Evolutionary conservation across 225 moss, liverwort and hornwort genomes (phyloP).

Genomic region (Antitrichia curtipendula): DNA sequence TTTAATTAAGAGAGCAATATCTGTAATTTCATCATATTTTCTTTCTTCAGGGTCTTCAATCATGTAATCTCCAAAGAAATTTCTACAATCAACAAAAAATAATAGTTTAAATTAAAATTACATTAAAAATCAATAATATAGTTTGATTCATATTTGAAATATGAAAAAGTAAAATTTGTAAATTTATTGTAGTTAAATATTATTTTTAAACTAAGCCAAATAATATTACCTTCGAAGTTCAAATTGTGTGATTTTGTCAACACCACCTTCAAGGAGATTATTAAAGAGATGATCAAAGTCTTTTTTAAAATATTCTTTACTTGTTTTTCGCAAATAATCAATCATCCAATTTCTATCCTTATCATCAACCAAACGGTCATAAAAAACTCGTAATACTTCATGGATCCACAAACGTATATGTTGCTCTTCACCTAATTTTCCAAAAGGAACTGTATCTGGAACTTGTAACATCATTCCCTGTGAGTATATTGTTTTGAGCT

Average conservation of each 20-base stretch:
- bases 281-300: constrained; percentile 66
- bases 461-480: constrained; percentile 94
- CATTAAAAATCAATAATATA: too few relatives aligned
- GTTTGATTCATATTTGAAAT: neutral
- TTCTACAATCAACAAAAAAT: neutral
- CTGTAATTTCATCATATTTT: constrained; percentile 60
- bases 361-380: constrained; percentile 78
- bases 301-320: constrained; percentile 40
- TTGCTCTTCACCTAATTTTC: constrained; percentile 56
- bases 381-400: constrained; percentile 77
- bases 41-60: constrained; percentile 85
- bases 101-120: neutral
- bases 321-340: constrained; percentile 21
- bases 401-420: constrained; percentile 74
- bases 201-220: too few relatives aligned
- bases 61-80: constrained; percentile 77
- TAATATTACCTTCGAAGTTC: constrained; percentile 51
- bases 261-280: constrained; percentile 9
- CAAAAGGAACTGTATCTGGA: constrained; percentile 34
- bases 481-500: neutral
- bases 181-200: neutral
- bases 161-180: too few relatives aligned
- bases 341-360: constrained; percentile 78
- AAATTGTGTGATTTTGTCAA: constrained; percentile 28
- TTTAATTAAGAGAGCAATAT: constrained; percentile 32